Base-by-base conservation (phyloP, 176 grass and related monocot species). In the Eragrostis nindensis region DNA sequence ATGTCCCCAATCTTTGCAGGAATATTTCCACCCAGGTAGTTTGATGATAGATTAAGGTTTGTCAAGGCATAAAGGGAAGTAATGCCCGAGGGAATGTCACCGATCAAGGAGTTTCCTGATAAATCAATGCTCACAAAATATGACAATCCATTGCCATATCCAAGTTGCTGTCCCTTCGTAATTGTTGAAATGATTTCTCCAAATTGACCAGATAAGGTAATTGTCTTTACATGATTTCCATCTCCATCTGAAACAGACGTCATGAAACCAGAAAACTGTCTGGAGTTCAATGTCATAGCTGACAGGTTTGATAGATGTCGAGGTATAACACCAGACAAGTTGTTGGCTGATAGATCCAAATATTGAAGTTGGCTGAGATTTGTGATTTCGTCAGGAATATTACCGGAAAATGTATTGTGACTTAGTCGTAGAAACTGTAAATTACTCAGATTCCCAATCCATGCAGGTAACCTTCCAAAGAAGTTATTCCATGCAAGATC, bases 331-430 rank as follows among this genome's bases (percentile, higher is more conserved):
- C 88, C 78, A 6, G 41, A 66, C 1, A 90, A 24, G 25, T 10
- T 69, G 18, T 90, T 90, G 7, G 62, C 5, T 6, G 81, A 36
- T 48, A 89, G 59, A 80, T 89, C 68, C 47, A 89, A 49, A 44
- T 39, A 57, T 7, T 75, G 67, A 41, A 87, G 84, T 5, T 7
- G 0, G 0, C 0, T 3, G 1, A 90, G 79, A 57, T 82, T 17
- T 62, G 38, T 32, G 7, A 90, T 41, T 30, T 75, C 36, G 3
- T 0, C 0, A 0, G 84, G 89, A 17, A 91, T 84, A 32, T 22
- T 24, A 6, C 89, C 84, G 24, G 24, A 79, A 39, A 91, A 87
- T 15, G 67, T 84, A 22, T 74, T 74, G 5, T 56, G 30, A 21
- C 71, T 24, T 40, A 74, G 19, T 7, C 19, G 5, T 22, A 74